Conservation (phyloP, 495 filamentous ascomycete species). For the Massariosphaeria phaeospora region DNA sequence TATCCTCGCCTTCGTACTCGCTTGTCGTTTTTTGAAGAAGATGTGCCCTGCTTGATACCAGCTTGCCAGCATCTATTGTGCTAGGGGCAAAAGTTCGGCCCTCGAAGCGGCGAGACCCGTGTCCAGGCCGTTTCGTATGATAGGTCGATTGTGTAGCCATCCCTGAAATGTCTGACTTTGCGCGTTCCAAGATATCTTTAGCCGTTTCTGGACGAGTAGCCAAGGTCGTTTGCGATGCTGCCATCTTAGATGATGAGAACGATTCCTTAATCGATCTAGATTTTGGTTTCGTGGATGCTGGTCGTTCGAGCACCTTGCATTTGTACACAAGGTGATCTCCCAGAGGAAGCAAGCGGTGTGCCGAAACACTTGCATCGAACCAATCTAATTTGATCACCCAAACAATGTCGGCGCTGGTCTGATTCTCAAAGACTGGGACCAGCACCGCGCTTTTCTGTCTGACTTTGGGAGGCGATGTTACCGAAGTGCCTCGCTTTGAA, state of each 20-base stretch:
- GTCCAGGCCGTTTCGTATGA: constrained; percentile 3
- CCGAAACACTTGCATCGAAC: constrained; percentile 60
- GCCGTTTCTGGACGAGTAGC: constrained; percentile 6
- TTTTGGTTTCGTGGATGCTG: constrained; percentile 7
- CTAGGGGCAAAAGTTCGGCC: constrained; percentile 15
- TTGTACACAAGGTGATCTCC: constrained; percentile 64
- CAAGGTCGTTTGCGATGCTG: constrained; percentile 8
- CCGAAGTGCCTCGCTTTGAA: neutral
- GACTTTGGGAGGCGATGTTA: neutral
- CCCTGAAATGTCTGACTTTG: constrained; percentile 46
- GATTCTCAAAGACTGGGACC: neutral
- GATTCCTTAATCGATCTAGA: neutral
- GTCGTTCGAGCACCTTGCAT: constrained; percentile 41
- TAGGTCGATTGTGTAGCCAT: constrained; percentile 7
- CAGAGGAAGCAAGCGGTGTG: constrained; percentile 51
- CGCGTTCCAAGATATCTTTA: constrained; percentile 49
- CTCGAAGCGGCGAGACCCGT: constrained; percentile 26
- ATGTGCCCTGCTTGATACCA: constrained; percentile 6
- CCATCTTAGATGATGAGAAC: constrained; percentile 5
- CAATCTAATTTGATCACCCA: constrained; percentile 72
- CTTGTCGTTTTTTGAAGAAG: constrained; percentile 65
- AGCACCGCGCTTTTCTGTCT: neutral
- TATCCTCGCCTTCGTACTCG: constrained; percentile 52
- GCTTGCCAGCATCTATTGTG: constrained; percentile 7
- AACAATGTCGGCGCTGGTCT: constrained; percentile 41